Conservation (phyloP, 352 stramenopile species). For the Thraustochytrium sp. region DNA sequence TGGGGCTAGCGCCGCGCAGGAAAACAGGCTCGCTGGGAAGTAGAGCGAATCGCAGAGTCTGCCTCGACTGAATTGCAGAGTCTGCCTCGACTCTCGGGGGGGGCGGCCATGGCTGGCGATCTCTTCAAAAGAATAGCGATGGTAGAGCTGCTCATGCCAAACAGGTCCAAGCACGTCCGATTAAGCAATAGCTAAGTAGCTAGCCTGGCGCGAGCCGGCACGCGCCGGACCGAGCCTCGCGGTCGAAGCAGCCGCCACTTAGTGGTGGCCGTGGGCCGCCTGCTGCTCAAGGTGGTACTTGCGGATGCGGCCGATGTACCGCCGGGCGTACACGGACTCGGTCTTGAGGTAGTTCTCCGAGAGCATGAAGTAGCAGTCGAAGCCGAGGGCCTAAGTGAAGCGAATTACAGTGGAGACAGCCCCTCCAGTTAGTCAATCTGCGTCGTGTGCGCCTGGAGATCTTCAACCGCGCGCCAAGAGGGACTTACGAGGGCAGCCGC, state of each 20-base stretch:
- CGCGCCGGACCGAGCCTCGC: too few relatives aligned
- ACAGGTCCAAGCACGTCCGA: too few relatives aligned
- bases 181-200: background rate
- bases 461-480: background rate
- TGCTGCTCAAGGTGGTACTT: constrained; percentile 37
- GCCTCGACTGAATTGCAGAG: too few relatives aligned
- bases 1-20: too few relatives aligned
- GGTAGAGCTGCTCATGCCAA: too few relatives aligned
- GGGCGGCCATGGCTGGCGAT: too few relatives aligned
- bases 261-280: background rate
- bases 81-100: too few relatives aligned
- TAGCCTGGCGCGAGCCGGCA: background rate
- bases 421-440: background rate
- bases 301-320: constrained; percentile 31
- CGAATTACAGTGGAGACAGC: background rate
- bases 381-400: background rate
- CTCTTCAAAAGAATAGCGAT: too few relatives aligned
- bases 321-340: constrained; percentile 35
- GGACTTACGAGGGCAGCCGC: background rate
- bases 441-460: background rate
- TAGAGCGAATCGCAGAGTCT: too few relatives aligned
- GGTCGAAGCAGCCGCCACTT: background rate
- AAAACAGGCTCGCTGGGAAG: too few relatives aligned
- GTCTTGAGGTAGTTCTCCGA: constrained; percentile 8
- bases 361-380: background rate